phyloP scores from a whole-genome alignment of 495 filamentous ascomycete species.

The Viridothelium virens region DNA sequence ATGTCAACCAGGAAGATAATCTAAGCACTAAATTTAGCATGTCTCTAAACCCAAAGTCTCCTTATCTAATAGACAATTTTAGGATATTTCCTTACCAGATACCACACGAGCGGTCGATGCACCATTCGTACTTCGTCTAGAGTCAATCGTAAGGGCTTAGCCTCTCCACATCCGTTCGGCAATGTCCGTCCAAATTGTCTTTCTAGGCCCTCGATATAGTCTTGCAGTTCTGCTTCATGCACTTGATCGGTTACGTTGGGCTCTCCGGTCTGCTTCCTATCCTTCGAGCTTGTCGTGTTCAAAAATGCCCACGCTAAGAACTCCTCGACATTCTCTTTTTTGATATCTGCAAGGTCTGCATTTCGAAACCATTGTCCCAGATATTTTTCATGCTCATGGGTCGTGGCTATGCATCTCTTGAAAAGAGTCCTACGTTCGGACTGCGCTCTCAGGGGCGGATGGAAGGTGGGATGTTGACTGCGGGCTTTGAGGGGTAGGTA shows the following conservation, averaged over 20 bases:
- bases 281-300: conserved; percentile 22
- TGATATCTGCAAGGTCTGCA: conserved; percentile 50
- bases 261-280: conserved; percentile 11
- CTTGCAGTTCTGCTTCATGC: conserved; percentile 51
- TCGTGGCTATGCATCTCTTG: conserved; percentile 44
- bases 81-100: conserved; percentile 36
- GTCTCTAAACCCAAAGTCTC: background rate
- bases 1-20: conserved; percentile 25
- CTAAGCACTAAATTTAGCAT: background rate
- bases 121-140: conserved; percentile 54
- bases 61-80: background rate
- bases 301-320: conserved; percentile 59
- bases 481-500: conserved; percentile 47
- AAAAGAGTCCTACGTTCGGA: conserved; percentile 45
- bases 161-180: conserved; percentile 45
- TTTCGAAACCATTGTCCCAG: conserved; percentile 57
- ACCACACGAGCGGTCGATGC: conserved; percentile 59
- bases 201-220: conserved; percentile 47
- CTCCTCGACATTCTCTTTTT: conserved; percentile 56
- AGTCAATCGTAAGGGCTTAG: conserved; percentile 51
- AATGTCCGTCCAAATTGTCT: conserved; percentile 40
- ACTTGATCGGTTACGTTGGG: conserved; percentile 26
- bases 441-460: conserved; percentile 44
- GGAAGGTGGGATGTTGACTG: conserved; percentile 44
- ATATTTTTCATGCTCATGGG: conserved; percentile 50